These are phyloP conservation scores for Xerocomellus dryophilus DNA, from an alignment of 768 basidiomycete species.

Conservation along the genomic window DNA sequence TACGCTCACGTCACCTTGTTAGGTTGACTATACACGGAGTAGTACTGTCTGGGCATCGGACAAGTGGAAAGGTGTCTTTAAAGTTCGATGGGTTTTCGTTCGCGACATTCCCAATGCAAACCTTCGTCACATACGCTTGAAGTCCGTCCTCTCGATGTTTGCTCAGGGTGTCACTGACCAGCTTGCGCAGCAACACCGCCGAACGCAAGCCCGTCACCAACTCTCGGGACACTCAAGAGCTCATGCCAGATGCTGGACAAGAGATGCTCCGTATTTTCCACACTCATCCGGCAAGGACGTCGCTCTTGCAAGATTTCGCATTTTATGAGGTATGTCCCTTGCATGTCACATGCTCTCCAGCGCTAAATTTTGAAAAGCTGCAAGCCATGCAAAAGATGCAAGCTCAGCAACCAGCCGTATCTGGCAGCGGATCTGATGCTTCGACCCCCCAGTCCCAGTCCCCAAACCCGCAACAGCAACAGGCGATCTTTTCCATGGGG, in stretches of 20 bases:
- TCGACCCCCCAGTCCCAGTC: constrained; percentile 39
- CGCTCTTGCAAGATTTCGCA: constrained; percentile 88
- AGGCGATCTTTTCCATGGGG: constrained; percentile 44
- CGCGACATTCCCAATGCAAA: constrained; percentile 91
- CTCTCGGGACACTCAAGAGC: constrained; percentile 95
- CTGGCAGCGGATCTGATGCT: constrained; percentile 27
- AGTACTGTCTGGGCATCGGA: constrained; percentile 99
- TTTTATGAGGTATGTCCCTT: constrained; percentile 72
- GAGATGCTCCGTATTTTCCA: constrained; percentile 97
- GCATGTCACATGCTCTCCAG: background rate
- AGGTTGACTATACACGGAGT: constrained; percentile 91
- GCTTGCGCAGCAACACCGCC: constrained; percentile 75
- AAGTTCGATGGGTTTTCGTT: constrained; percentile 96
- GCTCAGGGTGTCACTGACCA: constrained; percentile 13
- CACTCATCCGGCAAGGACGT: constrained; percentile 89
- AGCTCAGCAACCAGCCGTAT: constrained; percentile 27
- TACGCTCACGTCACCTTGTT: constrained; percentile 1
- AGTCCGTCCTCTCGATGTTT: constrained; percentile 40
- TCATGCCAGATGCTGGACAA: constrained; percentile 92
- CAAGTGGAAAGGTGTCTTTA: constrained; percentile 99
- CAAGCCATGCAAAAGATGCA: constrained; percentile 79
- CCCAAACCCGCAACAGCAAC: constrained; percentile 43
- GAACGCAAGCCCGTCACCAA: constrained; percentile 99
- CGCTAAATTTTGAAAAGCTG: constrained; percentile 44
- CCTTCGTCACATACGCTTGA: constrained; percentile 83